phyloP scores from a whole-genome alignment of 2,329 filamentous ascomycete species.

The Colletotrichum sp. region DNA sequence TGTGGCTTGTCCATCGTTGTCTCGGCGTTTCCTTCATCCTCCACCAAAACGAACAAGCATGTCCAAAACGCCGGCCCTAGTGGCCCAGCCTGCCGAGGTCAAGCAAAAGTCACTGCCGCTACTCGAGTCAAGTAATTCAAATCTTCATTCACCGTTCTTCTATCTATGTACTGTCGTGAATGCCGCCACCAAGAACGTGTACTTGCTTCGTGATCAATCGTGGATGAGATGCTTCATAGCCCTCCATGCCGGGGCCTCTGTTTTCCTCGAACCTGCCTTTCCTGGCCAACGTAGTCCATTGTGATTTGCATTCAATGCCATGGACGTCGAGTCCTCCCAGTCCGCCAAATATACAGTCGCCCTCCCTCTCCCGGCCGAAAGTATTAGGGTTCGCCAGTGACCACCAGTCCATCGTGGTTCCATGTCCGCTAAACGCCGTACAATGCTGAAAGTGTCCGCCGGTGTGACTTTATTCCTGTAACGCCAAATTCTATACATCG shows the following conservation, averaged over 20 bases:
- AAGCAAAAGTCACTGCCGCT: background rate
- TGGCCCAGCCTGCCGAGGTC: background rate
- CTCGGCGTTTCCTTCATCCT: background rate
- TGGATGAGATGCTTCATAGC: background rate
- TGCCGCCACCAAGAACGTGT: background rate
- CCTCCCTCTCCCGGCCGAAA: background rate
- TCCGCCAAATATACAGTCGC: background rate
- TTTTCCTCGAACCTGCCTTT: background rate
- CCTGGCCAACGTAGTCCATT: background rate
- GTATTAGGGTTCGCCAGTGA: background rate
- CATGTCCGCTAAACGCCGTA: conserved; percentile 18
- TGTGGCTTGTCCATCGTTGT: background rate
- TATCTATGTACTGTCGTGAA: background rate
- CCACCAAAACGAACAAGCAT: background rate
- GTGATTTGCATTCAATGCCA: background rate
- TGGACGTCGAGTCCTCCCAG: background rate
- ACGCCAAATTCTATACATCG: conserved; percentile 1
- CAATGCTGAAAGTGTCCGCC: conserved; percentile 16
- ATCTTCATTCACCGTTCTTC: background rate
- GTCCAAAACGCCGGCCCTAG: background rate
- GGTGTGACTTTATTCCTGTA: background rate
- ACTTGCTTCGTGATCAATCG: background rate
- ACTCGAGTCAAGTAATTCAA: background rate
- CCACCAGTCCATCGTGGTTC: background rate
- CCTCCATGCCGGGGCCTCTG: background rate